These are phyloP conservation scores for Apophysomyces sp. DNA, from an alignment of 371 early-diverging fungal species.

Conservation along the genomic window DNA sequence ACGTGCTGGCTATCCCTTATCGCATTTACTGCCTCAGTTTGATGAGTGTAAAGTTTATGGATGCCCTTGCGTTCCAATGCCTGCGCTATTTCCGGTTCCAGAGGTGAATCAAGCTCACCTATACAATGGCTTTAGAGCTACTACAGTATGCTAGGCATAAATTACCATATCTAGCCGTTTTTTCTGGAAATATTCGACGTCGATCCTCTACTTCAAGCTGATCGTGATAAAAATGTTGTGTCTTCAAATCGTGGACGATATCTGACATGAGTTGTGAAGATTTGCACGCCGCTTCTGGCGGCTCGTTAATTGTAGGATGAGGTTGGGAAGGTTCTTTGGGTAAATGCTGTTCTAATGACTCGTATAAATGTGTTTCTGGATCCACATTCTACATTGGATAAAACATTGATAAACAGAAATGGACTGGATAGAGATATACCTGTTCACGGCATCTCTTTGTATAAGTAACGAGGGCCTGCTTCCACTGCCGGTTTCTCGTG, in stretches of 20 bases:
- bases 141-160: neutral
- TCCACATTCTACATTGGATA: conserved; percentile 4
- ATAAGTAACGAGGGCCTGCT: conserved; percentile 16
- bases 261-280: conserved; percentile 4
- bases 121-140: neutral
- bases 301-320: neutral
- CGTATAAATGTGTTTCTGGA: conserved; percentile 12
- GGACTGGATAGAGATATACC: conserved; percentile 2
- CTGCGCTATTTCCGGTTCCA: conserved; percentile 13
- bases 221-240: conserved; percentile 23
- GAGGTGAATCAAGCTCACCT: conserved; percentile 18
- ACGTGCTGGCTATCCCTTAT: conserved; percentile 49
- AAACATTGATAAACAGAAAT: neutral
- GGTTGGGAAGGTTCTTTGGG: conserved; percentile 3
- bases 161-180: conserved; percentile 20
- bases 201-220: conserved; percentile 22
- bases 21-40: conserved; percentile 59
- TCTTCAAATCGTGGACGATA: conserved; percentile 20
- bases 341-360: conserved; percentile 8
- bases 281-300: neutral
- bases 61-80: conserved; percentile 42
- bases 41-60: conserved; percentile 63
- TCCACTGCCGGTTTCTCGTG: conserved; percentile 26
- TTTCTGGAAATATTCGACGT: conserved; percentile 18
- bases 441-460: conserved; percentile 22